Conservation (phyloP, 225 moss, liverwort and hornwort species). For the Takakia lepidozioides region DNA sequence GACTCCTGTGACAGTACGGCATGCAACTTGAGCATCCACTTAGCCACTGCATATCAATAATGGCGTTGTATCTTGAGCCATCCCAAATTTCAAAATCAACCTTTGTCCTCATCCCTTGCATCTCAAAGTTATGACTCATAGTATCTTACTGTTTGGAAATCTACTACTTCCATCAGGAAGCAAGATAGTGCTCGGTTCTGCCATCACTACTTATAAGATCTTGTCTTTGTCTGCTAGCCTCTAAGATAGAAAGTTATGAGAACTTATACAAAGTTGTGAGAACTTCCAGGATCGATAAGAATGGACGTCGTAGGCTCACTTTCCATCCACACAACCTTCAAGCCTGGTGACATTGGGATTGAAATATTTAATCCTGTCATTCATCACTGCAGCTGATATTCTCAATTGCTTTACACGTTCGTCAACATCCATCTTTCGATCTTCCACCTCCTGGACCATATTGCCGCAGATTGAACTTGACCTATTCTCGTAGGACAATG, state of each 20-base stretch:
- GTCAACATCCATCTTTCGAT: slow-evolving; percentile 1
- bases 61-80: background rate
- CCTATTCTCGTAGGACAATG: no score
- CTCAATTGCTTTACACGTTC: background rate
- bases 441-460: slow-evolving; percentile 1
- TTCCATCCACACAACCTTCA: no score
- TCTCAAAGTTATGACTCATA: background rate
- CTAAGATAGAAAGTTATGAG: no score
- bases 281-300: slow-evolving; percentile 1
- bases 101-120: slow-evolving; percentile 2
- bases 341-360: no score
- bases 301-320: no score
- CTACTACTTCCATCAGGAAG: slow-evolving; percentile 3
- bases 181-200: no score
- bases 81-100: slow-evolving; percentile 6
- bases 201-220: slow-evolving; percentile 8
- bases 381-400: slow-evolving; percentile 3
- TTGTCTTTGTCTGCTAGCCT: slow-evolving; percentile 2
- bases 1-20: background rate
- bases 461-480: background rate
- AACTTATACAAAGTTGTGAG: slow-evolving; percentile 8
- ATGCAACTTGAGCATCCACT: slow-evolving; percentile 6
- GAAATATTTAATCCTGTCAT: no score
- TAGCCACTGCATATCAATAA: background rate
- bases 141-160: background rate